Evolutionary conservation across 192 early-diverging fungal species (phyloP).

Genomic region (Helicostylum pulchrum): DNA sequence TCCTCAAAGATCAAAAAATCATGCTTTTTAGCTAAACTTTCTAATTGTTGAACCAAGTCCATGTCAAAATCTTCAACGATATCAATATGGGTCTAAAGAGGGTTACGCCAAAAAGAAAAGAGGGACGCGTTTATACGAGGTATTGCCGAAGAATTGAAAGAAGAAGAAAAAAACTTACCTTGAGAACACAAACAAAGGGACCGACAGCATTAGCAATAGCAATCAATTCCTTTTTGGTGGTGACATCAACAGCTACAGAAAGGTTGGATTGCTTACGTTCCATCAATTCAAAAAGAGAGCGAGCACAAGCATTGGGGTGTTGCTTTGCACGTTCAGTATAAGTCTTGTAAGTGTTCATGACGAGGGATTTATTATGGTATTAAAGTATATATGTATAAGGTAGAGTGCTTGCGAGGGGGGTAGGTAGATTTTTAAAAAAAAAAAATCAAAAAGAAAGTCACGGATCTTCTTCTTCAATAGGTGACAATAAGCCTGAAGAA

Average conservation of each 20-base stretch:
- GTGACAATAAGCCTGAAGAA: background rate
- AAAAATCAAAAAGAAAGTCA: background rate
- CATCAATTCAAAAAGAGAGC: constrained; percentile 74
- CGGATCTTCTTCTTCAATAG: constrained; percentile 13
- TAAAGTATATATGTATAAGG: background rate
- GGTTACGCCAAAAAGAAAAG: background rate
- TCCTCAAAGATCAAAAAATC: constrained; percentile 98
- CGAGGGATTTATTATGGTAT: background rate
- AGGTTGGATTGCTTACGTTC: constrained; percentile 90
- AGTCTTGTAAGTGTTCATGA: constrained; percentile 33
- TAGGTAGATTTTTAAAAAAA: background rate
- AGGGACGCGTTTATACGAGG: background rate
- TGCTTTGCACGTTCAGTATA: constrained; percentile 68
- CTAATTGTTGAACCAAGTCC: constrained; percentile 72
- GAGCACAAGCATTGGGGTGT: constrained; percentile 75
- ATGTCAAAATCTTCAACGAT: constrained; percentile 90
- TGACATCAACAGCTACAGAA: constrained; percentile 88
- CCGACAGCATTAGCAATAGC: constrained; percentile 84
- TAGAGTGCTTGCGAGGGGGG: no score
- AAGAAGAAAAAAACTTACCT: constrained; percentile 45
- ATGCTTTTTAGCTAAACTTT: constrained; percentile 76
- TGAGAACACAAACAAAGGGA: constrained; percentile 93
- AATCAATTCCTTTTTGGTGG: constrained; percentile 83
- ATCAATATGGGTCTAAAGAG: constrained; percentile 87
- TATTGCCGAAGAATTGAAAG: background rate